phyloP scores from a whole-genome alignment of 129 eudicot species.

The Dittrichia graveolens region DNA sequence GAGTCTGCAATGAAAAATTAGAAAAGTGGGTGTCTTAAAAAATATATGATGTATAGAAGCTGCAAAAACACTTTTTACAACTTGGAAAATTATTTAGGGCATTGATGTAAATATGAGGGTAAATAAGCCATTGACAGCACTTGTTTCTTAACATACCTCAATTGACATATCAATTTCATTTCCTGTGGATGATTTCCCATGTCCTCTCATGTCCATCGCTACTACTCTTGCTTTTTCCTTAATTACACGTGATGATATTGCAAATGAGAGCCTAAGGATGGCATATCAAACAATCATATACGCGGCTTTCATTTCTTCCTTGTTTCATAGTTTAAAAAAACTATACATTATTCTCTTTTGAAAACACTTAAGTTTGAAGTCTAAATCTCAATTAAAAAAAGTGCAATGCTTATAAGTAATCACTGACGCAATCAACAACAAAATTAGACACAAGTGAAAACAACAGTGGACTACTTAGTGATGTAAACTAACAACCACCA shows the following conservation, averaged over 20 bases:
- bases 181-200: conserved; percentile 89
- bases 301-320: background rate
- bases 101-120: no score
- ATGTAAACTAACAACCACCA: background rate
- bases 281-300: conserved; percentile 17
- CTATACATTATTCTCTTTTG: background rate
- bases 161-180: conserved; percentile 85
- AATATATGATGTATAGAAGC: background rate
- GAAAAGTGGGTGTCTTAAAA: no score
- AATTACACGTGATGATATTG: conserved; percentile 64
- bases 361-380: conserved; percentile 2
- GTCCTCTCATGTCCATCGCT: conserved; percentile 97
- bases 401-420: background rate
- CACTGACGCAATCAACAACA: background rate
- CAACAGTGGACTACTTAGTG: background rate
- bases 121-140: no score
- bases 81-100: no score
- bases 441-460: background rate
- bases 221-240: conserved; percentile 92
- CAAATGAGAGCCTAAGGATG: conserved; percentile 82
- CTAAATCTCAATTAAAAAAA: background rate
- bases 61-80: background rate
- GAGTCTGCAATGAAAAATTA: conserved; percentile 55
- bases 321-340: background rate
- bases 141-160: conserved; percentile 50